These are phyloP conservation scores for Striga hermonthica DNA, from an alignment of 305 asterid genomes.

Conservation along the genomic window DNA sequence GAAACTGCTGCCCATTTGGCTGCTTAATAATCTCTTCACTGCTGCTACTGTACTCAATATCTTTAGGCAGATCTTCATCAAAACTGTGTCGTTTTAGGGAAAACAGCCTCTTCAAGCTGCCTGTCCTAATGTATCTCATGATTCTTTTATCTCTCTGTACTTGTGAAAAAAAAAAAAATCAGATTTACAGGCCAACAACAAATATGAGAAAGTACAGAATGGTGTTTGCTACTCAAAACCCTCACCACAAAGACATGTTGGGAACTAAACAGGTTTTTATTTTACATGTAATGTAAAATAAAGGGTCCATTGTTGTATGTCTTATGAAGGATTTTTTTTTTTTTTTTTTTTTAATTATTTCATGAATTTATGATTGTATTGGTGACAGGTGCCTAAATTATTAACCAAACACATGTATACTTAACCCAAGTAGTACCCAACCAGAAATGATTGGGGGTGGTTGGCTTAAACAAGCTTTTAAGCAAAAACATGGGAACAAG, in stretches of 20 bases:
- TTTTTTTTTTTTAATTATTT: not conserved
- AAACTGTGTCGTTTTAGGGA: slow-evolving; percentile 58
- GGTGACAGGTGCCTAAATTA: slow-evolving; percentile 34
- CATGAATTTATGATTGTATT: slow-evolving; percentile 14
- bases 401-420: slow-evolving; percentile 33
- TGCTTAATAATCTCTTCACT: slow-evolving; percentile 28
- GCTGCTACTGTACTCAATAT: not conserved
- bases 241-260: not conserved
- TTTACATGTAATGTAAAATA: slow-evolving; percentile 2
- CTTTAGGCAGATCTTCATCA: slow-evolving; percentile 38
- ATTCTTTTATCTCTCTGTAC: not conserved
- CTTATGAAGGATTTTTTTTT: not conserved
- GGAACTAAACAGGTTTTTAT: too few relatives aligned
- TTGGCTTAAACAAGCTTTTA: slow-evolving; percentile 32
- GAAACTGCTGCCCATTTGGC: slow-evolving; percentile 26
- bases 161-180: not conserved
- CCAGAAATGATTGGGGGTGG: slow-evolving; percentile 52
- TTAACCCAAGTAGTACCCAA: slow-evolving; percentile 28
- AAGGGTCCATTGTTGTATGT: slow-evolving; percentile 30
- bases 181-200: slow-evolving; percentile 28
- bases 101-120: slow-evolving; percentile 81
- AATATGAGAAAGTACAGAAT: slow-evolving; percentile 33
- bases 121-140: slow-evolving; percentile 80
- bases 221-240: not conserved
- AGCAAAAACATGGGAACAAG: slow-evolving; percentile 13